These are phyloP conservation scores for Mycena vitilis DNA, from an alignment of 768 basidiomycete genomes.

Conservation along the genomic window DNA sequence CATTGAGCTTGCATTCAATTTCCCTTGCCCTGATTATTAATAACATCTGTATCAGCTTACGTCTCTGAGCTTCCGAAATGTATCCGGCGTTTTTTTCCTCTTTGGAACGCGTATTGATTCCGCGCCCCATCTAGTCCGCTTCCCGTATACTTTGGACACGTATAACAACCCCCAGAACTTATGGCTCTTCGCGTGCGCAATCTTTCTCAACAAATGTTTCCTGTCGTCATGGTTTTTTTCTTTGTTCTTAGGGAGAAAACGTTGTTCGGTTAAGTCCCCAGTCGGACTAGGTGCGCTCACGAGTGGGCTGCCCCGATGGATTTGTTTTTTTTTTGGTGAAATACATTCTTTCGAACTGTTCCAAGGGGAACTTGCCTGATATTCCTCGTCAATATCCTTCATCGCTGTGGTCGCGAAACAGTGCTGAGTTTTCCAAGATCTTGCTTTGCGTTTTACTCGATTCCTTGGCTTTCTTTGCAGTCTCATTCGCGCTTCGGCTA, in stretches of 20 bases:
- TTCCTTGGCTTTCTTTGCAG: too few relatives aligned
- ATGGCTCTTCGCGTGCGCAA: slow-evolving; percentile 58
- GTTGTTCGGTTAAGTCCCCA: background rate
- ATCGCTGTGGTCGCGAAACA: too few relatives aligned
- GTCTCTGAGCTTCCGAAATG: slow-evolving; percentile 54
- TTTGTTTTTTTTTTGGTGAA: background rate
- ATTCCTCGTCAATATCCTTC: too few relatives aligned
- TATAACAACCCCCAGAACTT: slow-evolving; percentile 74
- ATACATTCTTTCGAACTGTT: background rate
- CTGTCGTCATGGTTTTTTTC: background rate
- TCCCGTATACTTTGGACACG: slow-evolving; percentile 70
- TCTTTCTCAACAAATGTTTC: background rate
- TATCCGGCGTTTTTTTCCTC: slow-evolving; percentile 32
- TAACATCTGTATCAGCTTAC: slow-evolving; percentile 48
- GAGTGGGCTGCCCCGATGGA: background rate
- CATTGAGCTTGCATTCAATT: slow-evolving; percentile 33
- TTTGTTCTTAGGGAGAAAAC: background rate
- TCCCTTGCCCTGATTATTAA: slow-evolving; percentile 1
- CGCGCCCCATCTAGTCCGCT: slow-evolving; percentile 55
- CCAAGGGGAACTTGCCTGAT: too few relatives aligned
- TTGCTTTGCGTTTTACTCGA: too few relatives aligned
- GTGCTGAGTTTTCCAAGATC: too few relatives aligned
- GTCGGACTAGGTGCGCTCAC: background rate
- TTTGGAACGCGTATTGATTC: background rate
- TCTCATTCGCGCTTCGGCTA: too few relatives aligned